phyloP scores from a whole-genome alignment of 108 stramenopile species.

The Cyclostephanos tholiformis region DNA sequence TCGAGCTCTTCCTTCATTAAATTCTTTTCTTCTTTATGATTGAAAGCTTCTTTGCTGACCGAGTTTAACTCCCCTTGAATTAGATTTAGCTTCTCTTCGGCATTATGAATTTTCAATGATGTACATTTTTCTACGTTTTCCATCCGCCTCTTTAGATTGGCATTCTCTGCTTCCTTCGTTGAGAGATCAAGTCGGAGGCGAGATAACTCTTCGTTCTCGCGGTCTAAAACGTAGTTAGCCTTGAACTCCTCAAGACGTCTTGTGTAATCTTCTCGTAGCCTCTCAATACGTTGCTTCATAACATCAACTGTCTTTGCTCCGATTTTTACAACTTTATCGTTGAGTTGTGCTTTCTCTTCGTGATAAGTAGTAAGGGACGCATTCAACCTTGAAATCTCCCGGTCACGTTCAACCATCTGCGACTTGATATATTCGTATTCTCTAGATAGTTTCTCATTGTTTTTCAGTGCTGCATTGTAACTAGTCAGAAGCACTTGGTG shows the following conservation, averaged over 20 bases:
- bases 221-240: slow-evolving; percentile 12
- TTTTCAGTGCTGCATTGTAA: not conserved
- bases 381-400: slow-evolving; percentile 26
- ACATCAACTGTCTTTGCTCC: slow-evolving; percentile 30
- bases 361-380: slow-evolving; percentile 8
- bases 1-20: slow-evolving; percentile 34
- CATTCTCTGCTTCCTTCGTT: slow-evolving; percentile 27
- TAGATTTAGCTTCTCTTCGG: slow-evolving; percentile 18
- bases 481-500: slow-evolving; percentile 4
- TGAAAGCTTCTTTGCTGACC: slow-evolving; percentile 27
- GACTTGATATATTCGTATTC: slow-evolving; percentile 13
- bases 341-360: slow-evolving; percentile 21
- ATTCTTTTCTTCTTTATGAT: slow-evolving; percentile 29
- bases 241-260: slow-evolving; percentile 24
- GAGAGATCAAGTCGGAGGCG: slow-evolving; percentile 16
- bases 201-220: slow-evolving; percentile 17
- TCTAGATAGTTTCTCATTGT: slow-evolving; percentile 1
- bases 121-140: slow-evolving; percentile 36
- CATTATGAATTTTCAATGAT: slow-evolving; percentile 30
- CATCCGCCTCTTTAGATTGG: slow-evolving; percentile 17
- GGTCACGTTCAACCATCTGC: slow-evolving; percentile 8
- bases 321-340: slow-evolving; percentile 28
- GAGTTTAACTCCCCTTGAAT: slow-evolving; percentile 19
- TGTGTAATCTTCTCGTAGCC: slow-evolving; percentile 21
- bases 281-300: slow-evolving; percentile 39